Evolutionary conservation across 495 filamentous ascomycete genomes (phyloP).

Genomic region (Penicillium alfredii): DNA sequence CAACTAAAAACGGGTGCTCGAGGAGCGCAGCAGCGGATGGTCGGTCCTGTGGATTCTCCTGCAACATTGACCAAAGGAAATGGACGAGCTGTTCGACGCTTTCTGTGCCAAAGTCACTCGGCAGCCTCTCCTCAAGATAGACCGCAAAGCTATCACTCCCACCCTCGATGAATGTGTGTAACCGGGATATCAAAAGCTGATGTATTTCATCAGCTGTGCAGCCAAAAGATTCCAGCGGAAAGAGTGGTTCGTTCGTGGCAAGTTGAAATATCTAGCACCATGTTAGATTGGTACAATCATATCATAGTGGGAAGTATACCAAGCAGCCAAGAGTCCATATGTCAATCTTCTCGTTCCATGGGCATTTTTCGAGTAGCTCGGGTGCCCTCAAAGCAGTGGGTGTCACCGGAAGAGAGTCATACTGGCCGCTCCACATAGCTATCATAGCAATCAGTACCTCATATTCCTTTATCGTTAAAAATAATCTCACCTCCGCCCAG

Average conservation of each 20-base stretch:
- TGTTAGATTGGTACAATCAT: background rate
- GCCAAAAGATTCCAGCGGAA: constrained; percentile 14
- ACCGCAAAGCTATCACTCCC: constrained; percentile 4
- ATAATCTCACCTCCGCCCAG: constrained; percentile 15
- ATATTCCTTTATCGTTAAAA: background rate
- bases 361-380: constrained; percentile 11
- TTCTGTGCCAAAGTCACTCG: constrained; percentile 11
- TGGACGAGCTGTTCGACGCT: constrained; percentile 8
- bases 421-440: constrained; percentile 4
- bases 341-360: constrained; percentile 14
- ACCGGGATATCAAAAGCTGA: constrained; percentile 3
- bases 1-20: constrained; percentile 11
- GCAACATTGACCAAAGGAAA: constrained; percentile 17
- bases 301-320: constrained; percentile 9
- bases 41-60: constrained; percentile 8
- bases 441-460: constrained; percentile 3
- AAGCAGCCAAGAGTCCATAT: constrained; percentile 20
- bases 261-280: constrained; percentile 19
- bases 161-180: constrained; percentile 3
- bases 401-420: constrained; percentile 10
- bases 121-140: constrained; percentile 12
- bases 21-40: constrained; percentile 10
- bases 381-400: constrained; percentile 15
- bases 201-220: constrained; percentile 10
- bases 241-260: constrained; percentile 21